These are phyloP conservation scores for Vanderwaltozyma verrucispora DNA, from an alignment of 805 yeast genomes.

Conservation along the genomic window DNA sequence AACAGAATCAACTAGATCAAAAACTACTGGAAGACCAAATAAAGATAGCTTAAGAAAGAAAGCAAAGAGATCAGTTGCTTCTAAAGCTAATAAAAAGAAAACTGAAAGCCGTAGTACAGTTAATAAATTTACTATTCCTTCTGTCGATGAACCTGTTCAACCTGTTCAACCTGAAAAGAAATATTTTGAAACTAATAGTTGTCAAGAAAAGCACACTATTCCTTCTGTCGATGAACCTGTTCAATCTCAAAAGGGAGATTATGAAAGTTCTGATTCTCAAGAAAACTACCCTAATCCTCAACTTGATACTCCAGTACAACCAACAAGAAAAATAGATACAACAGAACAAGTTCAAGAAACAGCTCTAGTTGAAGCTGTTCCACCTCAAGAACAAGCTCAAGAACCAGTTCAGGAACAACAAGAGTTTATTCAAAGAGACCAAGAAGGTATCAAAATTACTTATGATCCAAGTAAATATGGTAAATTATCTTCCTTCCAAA, in stretches of 20 bases:
- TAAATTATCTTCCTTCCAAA: neutral
- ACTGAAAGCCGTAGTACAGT: neutral
- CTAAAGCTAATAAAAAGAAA: no score
- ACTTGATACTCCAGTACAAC: no score
- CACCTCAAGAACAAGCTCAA: neutral
- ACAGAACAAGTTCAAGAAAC: neutral
- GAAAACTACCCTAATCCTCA: no score
- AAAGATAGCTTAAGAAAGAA: no score
- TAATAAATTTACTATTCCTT: slow-evolving; percentile 1
- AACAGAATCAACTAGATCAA: no score
- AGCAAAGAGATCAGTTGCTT: neutral
- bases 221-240: slow-evolving; percentile 2
- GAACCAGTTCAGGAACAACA: no score
- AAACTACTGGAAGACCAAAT: no score
- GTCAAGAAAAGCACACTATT: neutral
- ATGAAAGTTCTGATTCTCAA: no score
- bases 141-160: slow-evolving; percentile 2
- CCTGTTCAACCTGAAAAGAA: neutral
- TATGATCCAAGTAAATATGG: neutral
- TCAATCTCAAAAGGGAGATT: neutral
- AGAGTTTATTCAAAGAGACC: no score
- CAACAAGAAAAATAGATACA: no score
- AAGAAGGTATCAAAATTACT: no score
- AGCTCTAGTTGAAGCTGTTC: neutral
- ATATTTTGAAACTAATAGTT: no score